Evolutionary conservation across 768 basidiomycete genomes (phyloP), one percentile per base, ranked within the genome.

Genomic region (Rhizopogon roseolus): DNA sequence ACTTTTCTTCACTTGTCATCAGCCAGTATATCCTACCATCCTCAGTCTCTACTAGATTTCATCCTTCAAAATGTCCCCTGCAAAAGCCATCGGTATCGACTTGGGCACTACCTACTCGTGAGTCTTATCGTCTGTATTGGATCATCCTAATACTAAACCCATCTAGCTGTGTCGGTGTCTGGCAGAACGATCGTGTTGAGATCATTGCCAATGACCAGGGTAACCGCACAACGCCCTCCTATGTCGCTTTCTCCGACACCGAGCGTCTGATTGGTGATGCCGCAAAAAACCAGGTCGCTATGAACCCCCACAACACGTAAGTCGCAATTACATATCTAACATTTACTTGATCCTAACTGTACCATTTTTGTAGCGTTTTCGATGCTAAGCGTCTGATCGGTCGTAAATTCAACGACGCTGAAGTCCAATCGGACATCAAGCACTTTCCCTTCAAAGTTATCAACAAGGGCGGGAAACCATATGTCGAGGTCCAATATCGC

Each of bases 211-310:
- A 93, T 66, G 90, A 93, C 73, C 90, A 92, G 78, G 90, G 90
- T 70, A 92, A 96, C 78, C 88, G 93, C 54, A 96, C 94, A 8
- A 96, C 93, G 6, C 93, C 94, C 14, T 96, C 94, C 7, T 96
- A 95, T 71, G 94, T 97, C 73, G 86, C 94, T 49, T 96, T 96
- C 80, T 90, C 91, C 59, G 90, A 92, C 65, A 86, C 77, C 57
- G 96, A 98, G 81, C 94, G 96, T 78, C 82, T 98, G 62, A 98
- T 98, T 69, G 96, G 95, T 66, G 96, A 98, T 81, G 96, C 96
- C 62, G 96, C 96, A 52, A 98, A 98, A 80, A 98, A 98, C 75
- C 93, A 95, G 65, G 91, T 92, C 73, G 94, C 94, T 55, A 95
- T 97, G 93, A 98, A 98, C 82, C 95, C 94, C 53, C 81, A 86